A percentile compares a stretch with the other conserved stretches of the same genome.
Conservation (phyloP, 495 filamentous ascomycete species). For the Xylaria curta region DNA sequence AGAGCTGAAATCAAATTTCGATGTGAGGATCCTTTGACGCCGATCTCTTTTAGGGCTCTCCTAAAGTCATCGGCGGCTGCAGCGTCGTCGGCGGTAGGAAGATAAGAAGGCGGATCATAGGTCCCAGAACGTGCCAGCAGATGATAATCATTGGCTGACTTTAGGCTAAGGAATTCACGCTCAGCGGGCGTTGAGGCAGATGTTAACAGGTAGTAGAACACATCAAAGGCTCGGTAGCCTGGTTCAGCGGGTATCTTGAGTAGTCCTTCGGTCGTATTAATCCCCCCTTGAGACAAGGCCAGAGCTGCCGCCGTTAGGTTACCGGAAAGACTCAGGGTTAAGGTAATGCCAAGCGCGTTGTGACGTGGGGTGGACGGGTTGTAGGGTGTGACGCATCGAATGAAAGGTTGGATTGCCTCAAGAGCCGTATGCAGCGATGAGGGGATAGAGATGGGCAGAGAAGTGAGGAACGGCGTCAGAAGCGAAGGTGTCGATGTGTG, state of each 20-base stretch:
- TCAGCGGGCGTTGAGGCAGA: conserved; percentile 89
- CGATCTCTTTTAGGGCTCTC: conserved; percentile 79
- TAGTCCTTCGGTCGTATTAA: conserved; percentile 82
- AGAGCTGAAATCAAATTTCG: conserved; percentile 82
- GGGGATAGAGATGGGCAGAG: conserved; percentile 80
- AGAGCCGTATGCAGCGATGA: conserved; percentile 75
- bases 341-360: conserved; percentile 77
- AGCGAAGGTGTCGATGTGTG: conserved; percentile 88
- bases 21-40: conserved; percentile 84
- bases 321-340: conserved; percentile 82
- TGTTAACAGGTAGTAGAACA: conserved; percentile 95
- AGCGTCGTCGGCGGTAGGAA: conserved; percentile 91
- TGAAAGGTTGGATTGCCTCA: conserved; percentile 80
- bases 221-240: conserved; percentile 95
- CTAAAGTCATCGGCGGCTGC: conserved; percentile 94
- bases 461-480: conserved; percentile 78
- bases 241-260: conserved; percentile 78
- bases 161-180: conserved; percentile 86
- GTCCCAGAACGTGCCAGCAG: conserved; percentile 83
- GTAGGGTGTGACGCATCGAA: conserved; percentile 83
- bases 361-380: conserved; percentile 87
- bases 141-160: conserved; percentile 76
- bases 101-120: conserved; percentile 84
- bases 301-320: conserved; percentile 76
- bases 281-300: conserved; percentile 83